phyloP scores from a whole-genome alignment of 108 stramenopile genomes.

The Cyclostephanos invisitatus region DNA sequence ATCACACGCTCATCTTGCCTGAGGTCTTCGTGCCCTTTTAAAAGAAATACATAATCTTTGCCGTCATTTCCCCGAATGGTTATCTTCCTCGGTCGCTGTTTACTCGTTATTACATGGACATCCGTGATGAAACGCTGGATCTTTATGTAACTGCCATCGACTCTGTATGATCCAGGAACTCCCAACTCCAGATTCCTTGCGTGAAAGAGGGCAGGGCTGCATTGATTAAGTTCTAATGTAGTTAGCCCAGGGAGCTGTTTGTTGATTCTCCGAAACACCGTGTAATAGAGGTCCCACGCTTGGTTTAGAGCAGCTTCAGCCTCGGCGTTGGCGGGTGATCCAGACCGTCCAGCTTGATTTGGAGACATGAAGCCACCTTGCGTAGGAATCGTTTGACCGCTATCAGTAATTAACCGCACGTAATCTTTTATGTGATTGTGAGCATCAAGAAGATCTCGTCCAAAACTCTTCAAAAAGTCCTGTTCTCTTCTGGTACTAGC shows the following conservation, averaged over 20 bases:
- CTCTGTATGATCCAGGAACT: slow-evolving; percentile 96
- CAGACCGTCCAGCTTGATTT: slow-evolving; percentile 23
- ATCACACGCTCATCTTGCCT: slow-evolving; percentile 99
- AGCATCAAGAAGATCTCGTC: slow-evolving; percentile 81
- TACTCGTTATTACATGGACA: slow-evolving; percentile 95
- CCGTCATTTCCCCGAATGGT: slow-evolving; percentile 95
- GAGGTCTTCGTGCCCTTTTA: slow-evolving; percentile 99
- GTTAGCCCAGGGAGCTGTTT: slow-evolving; percentile 89
- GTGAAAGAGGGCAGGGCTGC: slow-evolving; percentile 85
- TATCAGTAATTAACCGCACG: slow-evolving; percentile 52
- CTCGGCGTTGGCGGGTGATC: slow-evolving; percentile 58
- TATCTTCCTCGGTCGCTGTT: slow-evolving; percentile 98
- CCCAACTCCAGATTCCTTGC: slow-evolving; percentile 91
- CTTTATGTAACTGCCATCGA: slow-evolving; percentile 90
- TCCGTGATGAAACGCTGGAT: slow-evolving; percentile 85
- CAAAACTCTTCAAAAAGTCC: slow-evolving; percentile 83
- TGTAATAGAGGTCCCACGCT: slow-evolving; percentile 98
- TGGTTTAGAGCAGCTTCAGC: slow-evolving; percentile 80
- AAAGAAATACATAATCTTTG: slow-evolving; percentile 94
- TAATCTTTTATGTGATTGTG: slow-evolving; percentile 71
- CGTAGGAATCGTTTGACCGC: slow-evolving; percentile 67
- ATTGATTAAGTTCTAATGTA: slow-evolving; percentile 85
- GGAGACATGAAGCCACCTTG: slow-evolving; percentile 49
- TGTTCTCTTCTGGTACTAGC: slow-evolving; percentile 77
- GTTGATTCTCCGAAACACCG: slow-evolving; percentile 94